These are phyloP conservation scores for Zymoseptoria passerinii DNA, from an alignment of 2,329 filamentous ascomycete species.

Conservation along the genomic window DNA sequence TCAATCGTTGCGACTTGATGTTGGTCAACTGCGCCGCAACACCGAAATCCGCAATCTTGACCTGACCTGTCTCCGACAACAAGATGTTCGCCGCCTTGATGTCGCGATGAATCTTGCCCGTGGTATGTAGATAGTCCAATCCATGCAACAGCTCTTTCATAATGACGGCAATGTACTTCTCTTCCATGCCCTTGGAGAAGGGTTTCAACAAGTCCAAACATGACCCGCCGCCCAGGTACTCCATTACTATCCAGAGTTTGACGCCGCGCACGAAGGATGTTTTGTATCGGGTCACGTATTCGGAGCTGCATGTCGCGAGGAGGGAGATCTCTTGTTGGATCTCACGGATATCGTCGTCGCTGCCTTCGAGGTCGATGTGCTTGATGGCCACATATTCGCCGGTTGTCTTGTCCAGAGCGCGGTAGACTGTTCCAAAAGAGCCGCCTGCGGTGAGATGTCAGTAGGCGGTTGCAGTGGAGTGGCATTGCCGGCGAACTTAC, in stretches of 20 bases:
- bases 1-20: constrained; percentile 95
- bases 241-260: constrained; percentile 99
- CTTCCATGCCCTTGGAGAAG: constrained; percentile 61
- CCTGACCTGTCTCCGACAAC: constrained; percentile 75
- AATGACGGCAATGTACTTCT: constrained; percentile 87
- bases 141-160: constrained; percentile 85
- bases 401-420: constrained; percentile 82
- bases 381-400: constrained; percentile 95
- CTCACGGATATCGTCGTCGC: constrained; percentile 95
- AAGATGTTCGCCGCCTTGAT: constrained; percentile 98
- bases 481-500: constrained; percentile 48
- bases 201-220: constrained; percentile 92
- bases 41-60: constrained; percentile 95
- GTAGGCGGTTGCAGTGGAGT: not conserved
- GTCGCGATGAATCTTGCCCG: constrained; percentile 94
- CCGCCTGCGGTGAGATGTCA: constrained; percentile 52
- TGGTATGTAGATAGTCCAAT: constrained; percentile 84
- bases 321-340: constrained; percentile 97
- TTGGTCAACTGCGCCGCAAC: constrained; percentile 94
- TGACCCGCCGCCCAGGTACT: constrained; percentile 89
- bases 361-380: constrained; percentile 97
- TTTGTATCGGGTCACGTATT: constrained; percentile 92
- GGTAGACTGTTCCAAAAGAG: constrained; percentile 95
- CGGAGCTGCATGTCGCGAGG: constrained; percentile 86
- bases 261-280: constrained; percentile 91